Evolutionary conservation across 176 grass and related monocot genomes (phyloP), one percentile per base, ranked within the genome.

Genomic region (Aegilops umbellulata): DNA sequence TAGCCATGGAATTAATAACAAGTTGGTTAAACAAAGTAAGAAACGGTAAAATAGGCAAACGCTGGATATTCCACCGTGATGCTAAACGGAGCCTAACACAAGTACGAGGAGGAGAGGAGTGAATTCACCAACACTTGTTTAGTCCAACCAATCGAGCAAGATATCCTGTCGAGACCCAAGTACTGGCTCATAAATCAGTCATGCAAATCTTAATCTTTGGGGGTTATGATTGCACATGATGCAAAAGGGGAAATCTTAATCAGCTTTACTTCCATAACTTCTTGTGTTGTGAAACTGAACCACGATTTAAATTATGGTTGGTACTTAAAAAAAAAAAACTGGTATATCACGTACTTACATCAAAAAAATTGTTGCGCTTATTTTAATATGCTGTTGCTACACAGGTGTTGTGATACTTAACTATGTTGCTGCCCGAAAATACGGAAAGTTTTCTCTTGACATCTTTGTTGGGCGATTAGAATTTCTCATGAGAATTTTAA

Each of bases 401-500:
- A 51, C 76, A 36, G 6, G 8, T 16, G 29, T 63, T 83, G 60
- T 10, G 35, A 63, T 74, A 83, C 23, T 27, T 38, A 14, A 25
- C 32, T 76, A 27, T 64, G 39, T 76, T 84, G 29, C 8, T 49
- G 26, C 44, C 24, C 29, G 7, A 24, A 10, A 75, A 51, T 15
- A 53, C 2, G 23, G 46, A 31, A 10, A 6, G 30, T 76, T 30
- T 51, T 15, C 8, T 27, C 27, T 25, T 72, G 36, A 67, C 22
- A 31, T 53, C 6, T 32, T 62, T 62, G 60, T 6, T n/a, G 17
- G 69, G 0, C 11, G 32, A n/a, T 53, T 53, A 53, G 19, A 4
- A 17, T 51, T 66, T 83, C 29, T 35, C 5, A 69, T 55, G 62
- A 81, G 19, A 13, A 87, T 65, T 69, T 61, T 47, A 82, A 76